Evolutionary conservation across 2,329 filamentous ascomycete genomes (phyloP), one percentile per base, ranked within the genome.

Genomic region (Fusarium incarnatum): DNA sequence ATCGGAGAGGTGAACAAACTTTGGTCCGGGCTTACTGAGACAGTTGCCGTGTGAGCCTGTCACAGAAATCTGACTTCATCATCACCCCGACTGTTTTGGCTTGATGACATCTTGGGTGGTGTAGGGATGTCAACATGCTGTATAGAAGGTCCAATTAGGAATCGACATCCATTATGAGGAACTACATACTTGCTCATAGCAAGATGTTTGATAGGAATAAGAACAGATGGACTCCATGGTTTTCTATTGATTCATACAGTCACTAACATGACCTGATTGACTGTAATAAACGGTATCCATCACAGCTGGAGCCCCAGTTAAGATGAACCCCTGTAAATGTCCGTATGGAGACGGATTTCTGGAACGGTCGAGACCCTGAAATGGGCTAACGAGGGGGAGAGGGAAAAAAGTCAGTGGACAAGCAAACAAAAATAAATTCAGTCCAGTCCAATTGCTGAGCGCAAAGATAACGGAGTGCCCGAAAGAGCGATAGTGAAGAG

Each of bases 311-410:
- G 49, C 32, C 32, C 49, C 49, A 25, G 23, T 52, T 52, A 52
- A 20, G 16, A 40, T 37, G 30, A 18, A 54, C n/a, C 13, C 27
- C 34, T n/a, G 23, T n/a, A 30, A 11, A 28, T 23, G 41, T 20
- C 30, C 44, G 25, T 46, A 41, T 28, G 56, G 47, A 34, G 13
- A 56, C 20, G 42, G 42, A 28, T 52, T 52, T 52, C 58, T 68
- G 60, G 68, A 71, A 69, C 56, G 60, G 68, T 62, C 68, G 64
- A 71, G 68, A 69, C 68, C 64, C 46, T 56, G 32, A 54, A 46
- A 61, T 15, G 41, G 53, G 64, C 56, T 58, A 62, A 63, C 40
- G 25, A 25, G 37, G 56, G 27, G 56, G 32, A n/a, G 30, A 32
- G 18, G 34, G 34, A 37, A 48, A 46, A 55, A 56, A 53, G 47